Conservation (phyloP, 768 basidiomycete genomes). For the Termitomyces sp. region DNA sequence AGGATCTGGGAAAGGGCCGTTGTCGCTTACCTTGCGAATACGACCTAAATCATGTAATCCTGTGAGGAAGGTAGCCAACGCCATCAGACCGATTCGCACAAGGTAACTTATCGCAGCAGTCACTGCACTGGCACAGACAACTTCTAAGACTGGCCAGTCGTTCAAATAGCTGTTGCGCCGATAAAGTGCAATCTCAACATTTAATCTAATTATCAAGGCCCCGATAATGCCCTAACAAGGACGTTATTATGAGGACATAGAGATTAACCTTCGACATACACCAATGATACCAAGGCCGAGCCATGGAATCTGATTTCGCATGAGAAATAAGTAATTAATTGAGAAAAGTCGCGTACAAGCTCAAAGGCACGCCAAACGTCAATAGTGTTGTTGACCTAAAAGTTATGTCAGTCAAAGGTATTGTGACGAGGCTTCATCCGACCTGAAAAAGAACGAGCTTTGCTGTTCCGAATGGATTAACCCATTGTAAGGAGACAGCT, state of each 20-base stretch:
- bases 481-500: conserved; percentile 75
- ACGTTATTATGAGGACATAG: not conserved
- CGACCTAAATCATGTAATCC: conserved; percentile 37
- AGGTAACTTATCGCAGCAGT: conserved; percentile 71
- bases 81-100: conserved; percentile 27
- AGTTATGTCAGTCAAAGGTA: not conserved
- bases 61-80: not conserved
- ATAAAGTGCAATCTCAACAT: conserved; percentile 58
- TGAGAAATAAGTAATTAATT: not conserved
- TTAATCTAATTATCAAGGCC: conserved; percentile 59
- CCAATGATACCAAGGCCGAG: conserved; percentile 56
- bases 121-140: conserved; percentile 53
- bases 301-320: conserved; percentile 56
- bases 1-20: not conserved
- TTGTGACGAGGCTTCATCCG: not conserved
- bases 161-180: conserved; percentile 48
- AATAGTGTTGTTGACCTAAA: conserved; percentile 49
- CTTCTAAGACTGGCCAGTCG: conserved; percentile 64
- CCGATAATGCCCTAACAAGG: conserved; percentile 56
- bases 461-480: conserved; percentile 82
- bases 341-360: conserved; percentile 36
- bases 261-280: conserved; percentile 26
- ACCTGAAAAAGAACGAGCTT: conserved; percentile 81
- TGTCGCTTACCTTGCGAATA: conserved; percentile 50
- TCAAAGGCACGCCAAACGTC: conserved; percentile 72